Evolutionary conservation across 306 rosid species (phyloP), one percentile per base, ranked within the genome.

Genomic region (Crataegus laevigata): DNA sequence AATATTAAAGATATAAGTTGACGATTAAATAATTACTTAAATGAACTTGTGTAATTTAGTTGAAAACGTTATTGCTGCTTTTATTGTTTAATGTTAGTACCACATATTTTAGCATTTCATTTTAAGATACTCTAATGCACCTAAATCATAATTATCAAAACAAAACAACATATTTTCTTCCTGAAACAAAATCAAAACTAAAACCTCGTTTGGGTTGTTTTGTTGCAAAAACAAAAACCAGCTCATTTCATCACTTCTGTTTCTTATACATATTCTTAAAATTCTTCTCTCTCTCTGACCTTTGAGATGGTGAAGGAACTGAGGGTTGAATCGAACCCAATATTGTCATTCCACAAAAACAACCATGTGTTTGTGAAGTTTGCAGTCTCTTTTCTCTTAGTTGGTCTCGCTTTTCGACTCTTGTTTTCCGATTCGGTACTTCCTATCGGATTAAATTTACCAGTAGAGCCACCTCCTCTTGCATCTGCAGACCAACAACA

Each of bases 341-440:
- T 57, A 68, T 71, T 24, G 24, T 59, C 79, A 29, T 30, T 73
- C n/a, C 51, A 51, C 66, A 87, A 83, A 38, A 80, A 47, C 9
- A 78, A 45, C n/a, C 68, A 70, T 69, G 68, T 66, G 4, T 36
- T 82, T 26, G 79, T 83, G 61, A 85, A 83, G 80, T 51, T 82
- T 61, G 81, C 75, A 14, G 75, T 81, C 42, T 82, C 76, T 11
- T 73, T 87, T 24, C 67, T 87, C 71, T 74, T 83, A 18, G 19
- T 76, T 68, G 85, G 87, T 76, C 78, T 85, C 3, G 85, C 77
- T 24, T 81, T 87, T 76, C 82, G 78, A 59, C 59, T 87, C 64
- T 69, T 78, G 58, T 79, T 61, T 43, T 76, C 85, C 9, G 71
- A 85, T 83, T 76, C 89, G 5, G 54, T 6, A 11, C 25, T n/a